Evolutionary conservation across 1,284 basidiomycete genomes (phyloP).

Genomic region (Puccinia novopanici): DNA sequence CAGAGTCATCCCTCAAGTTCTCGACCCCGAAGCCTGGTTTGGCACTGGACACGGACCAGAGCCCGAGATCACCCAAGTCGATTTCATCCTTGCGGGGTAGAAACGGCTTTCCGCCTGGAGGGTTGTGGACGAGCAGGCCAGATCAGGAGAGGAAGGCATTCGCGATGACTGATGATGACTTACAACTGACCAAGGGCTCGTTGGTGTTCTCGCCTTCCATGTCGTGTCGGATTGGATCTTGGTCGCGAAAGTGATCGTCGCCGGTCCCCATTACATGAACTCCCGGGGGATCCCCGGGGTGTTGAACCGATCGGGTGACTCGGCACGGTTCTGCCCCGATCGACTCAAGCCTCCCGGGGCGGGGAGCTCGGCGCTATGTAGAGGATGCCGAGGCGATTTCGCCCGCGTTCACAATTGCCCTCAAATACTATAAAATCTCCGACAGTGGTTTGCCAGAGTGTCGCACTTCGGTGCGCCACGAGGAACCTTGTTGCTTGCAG

Average conservation of each 20-base stretch:
- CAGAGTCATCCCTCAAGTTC: conserved; percentile 82
- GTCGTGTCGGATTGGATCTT: background rate
- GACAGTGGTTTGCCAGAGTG: too few relatives aligned
- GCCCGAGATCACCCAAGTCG: conserved; percentile 78
- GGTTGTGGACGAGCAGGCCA: too few relatives aligned
- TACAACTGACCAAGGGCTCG: conserved; percentile 14
- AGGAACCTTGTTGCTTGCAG: too few relatives aligned
- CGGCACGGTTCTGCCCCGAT: too few relatives aligned
- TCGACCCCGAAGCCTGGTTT: conserved; percentile 96
- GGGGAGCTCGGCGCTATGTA: background rate
- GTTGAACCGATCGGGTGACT: too few relatives aligned
- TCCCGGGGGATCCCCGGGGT: too few relatives aligned
- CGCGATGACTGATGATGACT: background rate
- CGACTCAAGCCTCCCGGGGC: too few relatives aligned
- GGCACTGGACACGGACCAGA: conserved; percentile 95
- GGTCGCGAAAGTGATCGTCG: background rate
- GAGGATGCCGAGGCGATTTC: too few relatives aligned
- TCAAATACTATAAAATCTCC: too few relatives aligned
- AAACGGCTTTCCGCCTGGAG: conserved; percentile 29
- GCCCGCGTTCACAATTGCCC: too few relatives aligned
- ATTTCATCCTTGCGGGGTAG: conserved; percentile 59
- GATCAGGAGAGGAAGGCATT: background rate
- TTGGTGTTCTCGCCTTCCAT: conserved; percentile 17
- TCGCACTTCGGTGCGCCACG: too few relatives aligned
- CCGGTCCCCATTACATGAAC: too few relatives aligned